phyloP scores from a whole-genome alignment of 257 asterid species.

The Solanum chiquidenum region DNA sequence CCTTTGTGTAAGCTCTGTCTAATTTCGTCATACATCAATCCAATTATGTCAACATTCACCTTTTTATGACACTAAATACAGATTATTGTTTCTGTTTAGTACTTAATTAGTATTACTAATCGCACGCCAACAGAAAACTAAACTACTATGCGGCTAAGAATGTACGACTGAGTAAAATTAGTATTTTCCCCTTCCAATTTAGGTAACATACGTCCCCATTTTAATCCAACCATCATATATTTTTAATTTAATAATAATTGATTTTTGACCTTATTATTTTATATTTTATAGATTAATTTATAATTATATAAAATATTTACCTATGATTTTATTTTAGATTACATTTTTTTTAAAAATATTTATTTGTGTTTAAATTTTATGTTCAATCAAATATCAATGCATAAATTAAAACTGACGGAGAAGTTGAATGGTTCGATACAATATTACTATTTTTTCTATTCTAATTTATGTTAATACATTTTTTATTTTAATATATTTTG shows the following conservation, averaged over 20 bases:
- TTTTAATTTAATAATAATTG: background rate
- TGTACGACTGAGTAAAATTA: background rate
- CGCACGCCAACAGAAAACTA: background rate
- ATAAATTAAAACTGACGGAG: background rate
- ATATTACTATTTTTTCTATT: background rate
- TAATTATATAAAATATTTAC: background rate
- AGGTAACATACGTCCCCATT: background rate
- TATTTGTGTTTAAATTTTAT: background rate
- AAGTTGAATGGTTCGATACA: background rate
- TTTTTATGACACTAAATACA: background rate
- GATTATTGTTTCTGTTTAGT: background rate
- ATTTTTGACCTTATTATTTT: background rate
- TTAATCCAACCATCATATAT: background rate
- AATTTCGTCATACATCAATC: background rate
- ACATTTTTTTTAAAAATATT: background rate
- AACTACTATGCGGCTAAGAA: background rate
- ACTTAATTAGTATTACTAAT: background rate
- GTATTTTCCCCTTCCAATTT: background rate
- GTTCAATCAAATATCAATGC: background rate
- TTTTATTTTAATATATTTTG: too few species aligned
- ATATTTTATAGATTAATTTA: background rate
- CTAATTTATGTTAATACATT: fast-evolving
- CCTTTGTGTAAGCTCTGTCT: background rate
- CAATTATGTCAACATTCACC: background rate
- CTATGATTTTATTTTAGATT: background rate